Evolutionary conservation across 2,329 filamentous ascomycete genomes (phyloP).

Genomic region (Moelleriella libera): DNA sequence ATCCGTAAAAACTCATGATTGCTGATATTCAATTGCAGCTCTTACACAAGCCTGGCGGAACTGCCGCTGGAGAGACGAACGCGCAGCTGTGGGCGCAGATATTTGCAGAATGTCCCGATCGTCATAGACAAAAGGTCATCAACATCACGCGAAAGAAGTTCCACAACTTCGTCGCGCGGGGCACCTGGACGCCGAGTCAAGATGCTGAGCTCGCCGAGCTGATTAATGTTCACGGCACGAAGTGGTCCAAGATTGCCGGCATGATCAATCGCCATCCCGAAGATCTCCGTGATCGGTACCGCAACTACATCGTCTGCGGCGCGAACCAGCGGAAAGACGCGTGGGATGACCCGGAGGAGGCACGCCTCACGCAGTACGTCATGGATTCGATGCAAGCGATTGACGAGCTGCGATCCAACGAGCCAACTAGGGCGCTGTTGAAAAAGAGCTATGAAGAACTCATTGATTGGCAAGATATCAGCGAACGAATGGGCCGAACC

Average conservation of each 20-base stretch:
- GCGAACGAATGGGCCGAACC: constrained; percentile 43
- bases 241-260: constrained; percentile 49
- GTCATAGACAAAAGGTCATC: constrained; percentile 38
- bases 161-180: constrained; percentile 46
- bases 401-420: constrained; percentile 19
- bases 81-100: constrained; percentile 35
- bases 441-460: constrained; percentile 33
- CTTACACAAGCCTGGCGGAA: constrained; percentile 21
- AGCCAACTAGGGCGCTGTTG: constrained; percentile 16
- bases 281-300: constrained; percentile 56
- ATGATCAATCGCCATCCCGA: constrained; percentile 48
- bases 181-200: constrained; percentile 26
- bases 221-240: constrained; percentile 23
- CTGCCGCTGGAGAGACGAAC: constrained; percentile 19
- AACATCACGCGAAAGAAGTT: constrained; percentile 47
- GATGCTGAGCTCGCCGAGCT: constrained; percentile 20
- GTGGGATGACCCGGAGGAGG: constrained; percentile 51
- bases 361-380: constrained; percentile 35
- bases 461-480: constrained; percentile 53
- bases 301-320: constrained; percentile 50
- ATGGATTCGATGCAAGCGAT: constrained; percentile 35
- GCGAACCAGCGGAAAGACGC: constrained; percentile 33
- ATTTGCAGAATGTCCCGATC: constrained; percentile 31
- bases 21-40: constrained; percentile 12
- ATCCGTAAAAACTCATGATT: background rate